Conservation (phyloP, 2,329 filamentous ascomycete species). For the Didymella arachidicola region DNA sequence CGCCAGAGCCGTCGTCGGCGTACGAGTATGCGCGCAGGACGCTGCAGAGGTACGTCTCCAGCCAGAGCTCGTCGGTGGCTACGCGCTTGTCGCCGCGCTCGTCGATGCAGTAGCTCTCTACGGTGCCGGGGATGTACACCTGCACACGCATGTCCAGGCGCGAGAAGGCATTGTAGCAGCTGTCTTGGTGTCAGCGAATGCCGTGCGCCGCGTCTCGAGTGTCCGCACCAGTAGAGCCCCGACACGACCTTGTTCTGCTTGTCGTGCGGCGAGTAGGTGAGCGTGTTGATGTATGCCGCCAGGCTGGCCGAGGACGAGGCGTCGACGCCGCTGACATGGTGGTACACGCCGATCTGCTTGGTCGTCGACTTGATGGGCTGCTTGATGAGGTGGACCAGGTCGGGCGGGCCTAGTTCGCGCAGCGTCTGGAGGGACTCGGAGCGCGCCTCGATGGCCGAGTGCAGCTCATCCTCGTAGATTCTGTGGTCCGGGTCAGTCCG, state of each 20-base stretch:
- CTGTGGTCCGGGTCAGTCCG: conserved; percentile 57
- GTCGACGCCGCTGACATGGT: conserved; percentile 97
- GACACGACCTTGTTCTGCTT: conserved; percentile 90
- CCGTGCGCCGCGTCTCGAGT: not conserved
- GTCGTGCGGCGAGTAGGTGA: conserved; percentile 88
- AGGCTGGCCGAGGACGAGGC: conserved; percentile 96
- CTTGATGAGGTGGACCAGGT: conserved; percentile 94
- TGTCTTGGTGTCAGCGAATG: conserved; percentile 49
- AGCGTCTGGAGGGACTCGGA: conserved; percentile 86
- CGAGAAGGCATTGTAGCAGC: conserved; percentile 99
- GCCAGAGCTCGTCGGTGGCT: conserved; percentile 91
- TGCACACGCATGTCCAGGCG: conserved; percentile 98
- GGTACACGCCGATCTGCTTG: conserved; percentile 83
- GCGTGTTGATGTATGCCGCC: conserved; percentile 96
- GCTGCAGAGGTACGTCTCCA: conserved; percentile 96
- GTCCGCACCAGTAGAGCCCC: conserved; percentile 82
- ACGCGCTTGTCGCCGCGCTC: conserved; percentile 94
- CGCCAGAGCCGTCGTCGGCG: conserved; percentile 92
- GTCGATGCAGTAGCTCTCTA: conserved; percentile 97
- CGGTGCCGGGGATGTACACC: conserved; percentile 93
- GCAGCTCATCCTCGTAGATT: conserved; percentile 90
- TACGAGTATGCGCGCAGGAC: conserved; percentile 95
- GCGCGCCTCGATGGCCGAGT: conserved; percentile 90
- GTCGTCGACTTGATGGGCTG: conserved; percentile 66
- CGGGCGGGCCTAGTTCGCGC: conserved; percentile 92